Conservation (phyloP, 768 basidiomycete species). For the Boletus vermiculosoides region DNA sequence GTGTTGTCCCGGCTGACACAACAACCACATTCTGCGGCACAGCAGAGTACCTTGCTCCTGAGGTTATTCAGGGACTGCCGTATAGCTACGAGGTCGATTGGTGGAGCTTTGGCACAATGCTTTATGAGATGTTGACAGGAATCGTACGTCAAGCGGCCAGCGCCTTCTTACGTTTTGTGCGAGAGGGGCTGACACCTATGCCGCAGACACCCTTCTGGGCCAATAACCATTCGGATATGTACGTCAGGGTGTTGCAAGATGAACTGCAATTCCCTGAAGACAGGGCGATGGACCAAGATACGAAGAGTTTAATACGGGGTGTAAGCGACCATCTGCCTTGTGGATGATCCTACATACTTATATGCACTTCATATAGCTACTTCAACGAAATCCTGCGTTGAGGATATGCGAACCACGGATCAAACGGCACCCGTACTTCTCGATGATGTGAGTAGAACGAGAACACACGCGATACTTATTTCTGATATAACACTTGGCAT, state of each 20-base stretch:
- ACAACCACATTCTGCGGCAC: constrained; percentile 93
- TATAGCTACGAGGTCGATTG: constrained; percentile 96
- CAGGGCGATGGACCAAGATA: constrained; percentile 89
- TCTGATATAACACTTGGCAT: constrained; percentile 16
- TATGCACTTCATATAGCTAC: constrained; percentile 50
- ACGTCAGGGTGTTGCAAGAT: constrained; percentile 87
- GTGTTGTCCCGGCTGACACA: constrained; percentile 52
- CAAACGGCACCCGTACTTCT: constrained; percentile 93
- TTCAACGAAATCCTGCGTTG: constrained; percentile 89
- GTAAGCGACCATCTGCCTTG: constrained; percentile 46
- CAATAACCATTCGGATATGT: constrained; percentile 93
- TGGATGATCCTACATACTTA: constrained; percentile 3
- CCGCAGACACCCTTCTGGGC: constrained; percentile 88
- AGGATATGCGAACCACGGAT: constrained; percentile 92
- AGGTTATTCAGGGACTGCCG: constrained; percentile 87
- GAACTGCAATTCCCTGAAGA: constrained; percentile 90
- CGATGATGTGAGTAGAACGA: constrained; percentile 69
- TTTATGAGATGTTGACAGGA: constrained; percentile 96
- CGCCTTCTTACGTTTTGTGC: constrained; percentile 16
- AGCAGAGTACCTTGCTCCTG: constrained; percentile 95
- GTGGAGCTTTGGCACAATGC: constrained; percentile 98
- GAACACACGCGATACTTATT: constrained; percentile 4
- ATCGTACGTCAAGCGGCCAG: constrained; percentile 52
- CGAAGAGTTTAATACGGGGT: constrained; percentile 92
- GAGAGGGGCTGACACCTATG: constrained; percentile 15